A percentile compares a stretch with the other conserved stretches of the same genome.
phyloP scores from a whole-genome alignment of 805 yeast species.

The Candida xiaguanensis region DNA sequence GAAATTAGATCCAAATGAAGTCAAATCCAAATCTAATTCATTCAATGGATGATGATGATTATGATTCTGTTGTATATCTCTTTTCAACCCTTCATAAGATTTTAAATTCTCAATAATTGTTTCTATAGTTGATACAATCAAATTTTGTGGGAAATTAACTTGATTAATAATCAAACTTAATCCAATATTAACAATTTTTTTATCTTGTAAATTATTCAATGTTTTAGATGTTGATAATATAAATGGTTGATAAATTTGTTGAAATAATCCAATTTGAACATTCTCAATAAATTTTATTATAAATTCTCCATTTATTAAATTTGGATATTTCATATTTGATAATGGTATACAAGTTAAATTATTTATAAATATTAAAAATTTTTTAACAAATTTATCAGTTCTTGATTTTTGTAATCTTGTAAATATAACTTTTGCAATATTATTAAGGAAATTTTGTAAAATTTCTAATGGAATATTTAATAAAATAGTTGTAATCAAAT shows the following conservation, averaged over 20 bases:
- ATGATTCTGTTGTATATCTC: constrained; percentile 13
- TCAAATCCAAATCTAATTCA: constrained; percentile 53
- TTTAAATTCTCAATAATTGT: constrained; percentile 28
- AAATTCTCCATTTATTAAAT: constrained; percentile 39
- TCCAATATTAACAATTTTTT: constrained; percentile 53
- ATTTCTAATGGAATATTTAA: constrained; percentile 47
- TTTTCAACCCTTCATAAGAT: constrained; percentile 23
- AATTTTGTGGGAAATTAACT: constrained; percentile 11
- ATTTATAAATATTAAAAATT: constrained; percentile 60
- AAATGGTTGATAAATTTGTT: constrained; percentile 46
- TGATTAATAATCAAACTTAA: constrained; percentile 38
- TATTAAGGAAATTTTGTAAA: constrained; percentile 56
- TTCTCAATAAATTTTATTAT: constrained; percentile 63
- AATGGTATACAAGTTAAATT: constrained; percentile 13
- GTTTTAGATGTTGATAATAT: constrained; percentile 50
- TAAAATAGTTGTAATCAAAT: constrained; percentile 69
- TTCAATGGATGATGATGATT: constrained; percentile 18
- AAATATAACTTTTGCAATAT: constrained; percentile 71
- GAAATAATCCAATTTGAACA: constrained; percentile 62
- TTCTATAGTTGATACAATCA: constrained; percentile 28
- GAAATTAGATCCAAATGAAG: constrained; percentile 81
- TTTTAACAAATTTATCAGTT: constrained; percentile 76
- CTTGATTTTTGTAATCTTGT: constrained; percentile 77
- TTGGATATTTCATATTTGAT: constrained; percentile 5
- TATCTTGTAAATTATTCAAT: constrained; percentile 50